A percentile compares a stretch with the other conserved stretches of the same genome.
Evolutionary conservation across 148 eudicot genomes (phyloP).

Genomic region (Selenicereus undatus): DNA sequence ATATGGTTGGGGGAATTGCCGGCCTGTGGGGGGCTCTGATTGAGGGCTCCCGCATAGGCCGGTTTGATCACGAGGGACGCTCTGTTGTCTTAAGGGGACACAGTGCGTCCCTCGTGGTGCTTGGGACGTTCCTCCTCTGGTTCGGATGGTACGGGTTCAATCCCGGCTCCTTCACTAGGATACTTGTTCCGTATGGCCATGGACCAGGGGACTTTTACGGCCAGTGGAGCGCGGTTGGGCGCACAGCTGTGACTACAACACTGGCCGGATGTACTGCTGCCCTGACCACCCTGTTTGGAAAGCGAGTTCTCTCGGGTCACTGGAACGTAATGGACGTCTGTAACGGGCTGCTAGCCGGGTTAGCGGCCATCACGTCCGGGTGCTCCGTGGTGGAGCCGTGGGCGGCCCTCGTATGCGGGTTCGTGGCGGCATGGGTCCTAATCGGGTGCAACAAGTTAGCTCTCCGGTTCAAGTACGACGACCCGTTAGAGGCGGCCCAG

Average conservation of each 20-base stretch:
- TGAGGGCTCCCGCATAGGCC: slow-evolving; percentile 64
- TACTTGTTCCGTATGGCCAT: slow-evolving; percentile 15
- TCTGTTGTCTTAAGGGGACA: slow-evolving; percentile 47
- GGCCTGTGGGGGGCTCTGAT: slow-evolving; percentile 65
- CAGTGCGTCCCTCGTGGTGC: slow-evolving; percentile 38
- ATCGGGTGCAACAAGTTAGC: slow-evolving; percentile 50
- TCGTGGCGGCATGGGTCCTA: slow-evolving; percentile 48
- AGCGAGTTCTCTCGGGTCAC: slow-evolving; percentile 31
- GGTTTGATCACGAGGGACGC: slow-evolving; percentile 51
- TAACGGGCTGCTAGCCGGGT: slow-evolving; percentile 43
- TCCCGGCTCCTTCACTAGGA: slow-evolving; percentile 40
- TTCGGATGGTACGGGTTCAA: slow-evolving; percentile 66
- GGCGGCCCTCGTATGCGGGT: slow-evolving; percentile 39
- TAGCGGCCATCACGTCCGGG: slow-evolving; percentile 43
- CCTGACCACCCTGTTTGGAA: slow-evolving; percentile 34
- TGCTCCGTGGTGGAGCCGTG: slow-evolving; percentile 45
- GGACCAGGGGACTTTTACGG: slow-evolving; percentile 26
- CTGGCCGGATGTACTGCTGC: slow-evolving; percentile 39
- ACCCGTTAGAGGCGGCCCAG: slow-evolving; percentile 65
- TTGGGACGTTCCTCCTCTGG: slow-evolving; percentile 46
- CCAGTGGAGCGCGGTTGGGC: slow-evolving; percentile 42
- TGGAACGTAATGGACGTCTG: slow-evolving; percentile 43
- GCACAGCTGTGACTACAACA: slow-evolving; percentile 46
- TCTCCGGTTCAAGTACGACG: slow-evolving; percentile 39
- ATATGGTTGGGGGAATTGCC: slow-evolving; percentile 71